A percentile compares a stretch with the other conserved stretches of the same genome.
phyloP scores from a whole-genome alignment of 345 rosid genomes.

The Hevea brasiliensis region DNA sequence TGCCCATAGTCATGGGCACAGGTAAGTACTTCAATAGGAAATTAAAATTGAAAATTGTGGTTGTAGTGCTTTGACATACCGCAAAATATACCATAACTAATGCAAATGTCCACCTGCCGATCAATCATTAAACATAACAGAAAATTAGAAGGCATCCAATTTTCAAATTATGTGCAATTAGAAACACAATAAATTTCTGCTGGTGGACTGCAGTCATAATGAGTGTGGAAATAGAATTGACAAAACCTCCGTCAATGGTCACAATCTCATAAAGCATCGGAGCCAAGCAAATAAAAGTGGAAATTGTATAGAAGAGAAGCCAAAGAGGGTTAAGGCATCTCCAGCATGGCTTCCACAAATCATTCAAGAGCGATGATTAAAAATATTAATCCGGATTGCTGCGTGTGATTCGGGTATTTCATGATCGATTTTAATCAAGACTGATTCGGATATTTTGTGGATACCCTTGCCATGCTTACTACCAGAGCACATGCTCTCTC shows the following conservation, averaged over 20 bases:
- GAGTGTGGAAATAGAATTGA: conserved; percentile 48
- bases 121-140: conserved; percentile 4
- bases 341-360: conserved; percentile 37
- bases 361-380: conserved; percentile 13
- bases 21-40: neutral
- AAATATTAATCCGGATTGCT: too few species aligned
- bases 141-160: neutral
- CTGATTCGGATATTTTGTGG: too few species aligned
- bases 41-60: neutral
- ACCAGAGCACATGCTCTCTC: too few species aligned
- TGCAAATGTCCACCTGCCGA: conserved; percentile 86
- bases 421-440: too few species aligned
- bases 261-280: conserved; percentile 19
- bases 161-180: neutral
- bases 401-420: too few species aligned
- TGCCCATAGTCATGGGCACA: neutral
- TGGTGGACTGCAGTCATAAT: too few species aligned
- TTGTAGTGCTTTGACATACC: conserved; percentile 47
- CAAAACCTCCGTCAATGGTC: conserved; percentile 31
- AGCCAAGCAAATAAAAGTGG: conserved; percentile 34
- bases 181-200: neutral
- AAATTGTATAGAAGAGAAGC: conserved; percentile 36
- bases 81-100: conserved; percentile 78
- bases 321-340: conserved; percentile 37
- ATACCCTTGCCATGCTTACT: too few species aligned